phyloP scores from a whole-genome alignment of 257 asterid species.

The Solanum gracilifrons region DNA sequence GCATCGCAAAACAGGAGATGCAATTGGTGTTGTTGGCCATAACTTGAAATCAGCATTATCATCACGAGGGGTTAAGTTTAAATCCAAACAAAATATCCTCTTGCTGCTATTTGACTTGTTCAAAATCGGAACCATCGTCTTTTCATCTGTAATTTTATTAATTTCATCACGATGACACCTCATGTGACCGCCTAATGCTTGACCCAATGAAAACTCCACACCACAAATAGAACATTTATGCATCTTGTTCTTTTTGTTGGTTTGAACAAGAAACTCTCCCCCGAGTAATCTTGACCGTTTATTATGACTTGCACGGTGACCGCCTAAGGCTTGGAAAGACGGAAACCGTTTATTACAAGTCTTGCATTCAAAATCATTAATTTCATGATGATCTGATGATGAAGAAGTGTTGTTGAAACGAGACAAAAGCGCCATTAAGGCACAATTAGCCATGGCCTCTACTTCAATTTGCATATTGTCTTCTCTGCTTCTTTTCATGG shows the following conservation, averaged over 20 bases:
- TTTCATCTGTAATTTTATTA: background rate
- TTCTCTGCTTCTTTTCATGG: background rate
- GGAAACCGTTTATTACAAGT: background rate
- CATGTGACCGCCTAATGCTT: constrained; percentile 1
- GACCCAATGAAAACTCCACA: background rate
- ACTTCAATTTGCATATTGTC: background rate
- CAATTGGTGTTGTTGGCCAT: background rate
- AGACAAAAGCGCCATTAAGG: background rate
- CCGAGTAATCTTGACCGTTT: background rate
- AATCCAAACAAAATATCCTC: background rate
- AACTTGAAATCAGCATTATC: background rate
- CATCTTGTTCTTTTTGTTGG: background rate
- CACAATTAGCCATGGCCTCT: background rate
- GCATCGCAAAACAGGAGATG: background rate
- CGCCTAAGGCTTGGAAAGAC: background rate
- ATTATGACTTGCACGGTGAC: constrained; percentile 5
- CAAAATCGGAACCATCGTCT: background rate
- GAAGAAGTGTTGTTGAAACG: background rate
- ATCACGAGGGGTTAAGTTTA: background rate
- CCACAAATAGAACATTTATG: background rate
- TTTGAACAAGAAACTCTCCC: background rate
- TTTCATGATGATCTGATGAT: background rate
- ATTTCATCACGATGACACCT: background rate
- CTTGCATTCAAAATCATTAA: background rate
- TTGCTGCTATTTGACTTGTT: background rate